Evolutionary conservation across 192 early-diverging fungal genomes (phyloP).

Genomic region (Piromyces sp.): DNA sequence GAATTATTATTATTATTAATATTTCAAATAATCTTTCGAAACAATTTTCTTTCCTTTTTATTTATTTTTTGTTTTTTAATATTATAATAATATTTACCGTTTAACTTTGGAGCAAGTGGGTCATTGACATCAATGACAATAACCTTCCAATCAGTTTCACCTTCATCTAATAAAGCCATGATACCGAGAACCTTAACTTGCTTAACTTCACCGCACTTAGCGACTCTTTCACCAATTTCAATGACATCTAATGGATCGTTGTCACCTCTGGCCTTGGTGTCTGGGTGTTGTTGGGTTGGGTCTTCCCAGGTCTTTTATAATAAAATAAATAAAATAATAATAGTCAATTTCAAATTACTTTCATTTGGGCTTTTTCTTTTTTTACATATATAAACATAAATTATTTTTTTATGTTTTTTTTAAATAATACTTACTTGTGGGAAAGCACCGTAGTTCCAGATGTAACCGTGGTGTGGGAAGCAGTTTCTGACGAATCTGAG

Average conservation of each 20-base stretch:
- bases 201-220: slow-evolving; percentile 86
- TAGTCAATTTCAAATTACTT: too few relatives aligned
- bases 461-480: slow-evolving; percentile 99
- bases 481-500: slow-evolving; percentile 93
- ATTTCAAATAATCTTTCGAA: too few relatives aligned
- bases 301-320: slow-evolving; percentile 82
- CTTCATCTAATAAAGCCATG: slow-evolving; percentile 97
- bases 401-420: too few relatives aligned
- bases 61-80: not conserved
- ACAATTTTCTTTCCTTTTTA: too few relatives aligned
- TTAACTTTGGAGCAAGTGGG: slow-evolving; percentile 88
- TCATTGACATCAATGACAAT: slow-evolving; percentile 95
- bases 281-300: slow-evolving; percentile 67
- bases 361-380: too few relatives aligned
- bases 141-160: slow-evolving; percentile 99
- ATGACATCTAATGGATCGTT: slow-evolving; percentile 95
- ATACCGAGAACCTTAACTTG: slow-evolving; percentile 97
- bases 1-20: too few relatives aligned
- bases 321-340: too few relatives aligned
- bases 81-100: slow-evolving; percentile 24
- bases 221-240: slow-evolving; percentile 94
- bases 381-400: too few relatives aligned
- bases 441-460: slow-evolving; percentile 99
- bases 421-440: slow-evolving; percentile 44
- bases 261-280: slow-evolving; percentile 91